Conservation (phyloP, 139 green algal species). For the Tetraselmis chui region DNA sequence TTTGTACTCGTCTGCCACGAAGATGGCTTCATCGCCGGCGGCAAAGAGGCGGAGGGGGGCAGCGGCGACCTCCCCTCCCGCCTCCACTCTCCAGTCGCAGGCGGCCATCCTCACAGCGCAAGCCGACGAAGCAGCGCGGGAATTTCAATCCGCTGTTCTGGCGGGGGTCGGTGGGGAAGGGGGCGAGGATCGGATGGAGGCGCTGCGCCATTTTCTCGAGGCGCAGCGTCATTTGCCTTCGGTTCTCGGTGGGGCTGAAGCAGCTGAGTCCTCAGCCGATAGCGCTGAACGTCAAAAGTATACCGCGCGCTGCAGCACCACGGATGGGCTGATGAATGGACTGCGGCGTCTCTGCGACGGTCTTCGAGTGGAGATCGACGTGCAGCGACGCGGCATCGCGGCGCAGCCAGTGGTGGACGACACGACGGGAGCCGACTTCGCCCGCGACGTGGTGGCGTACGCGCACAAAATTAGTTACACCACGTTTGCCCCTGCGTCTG, state of each 20-base stretch:
- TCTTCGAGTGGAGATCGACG: background rate
- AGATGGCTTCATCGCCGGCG: no score
- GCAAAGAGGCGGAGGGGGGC: no score
- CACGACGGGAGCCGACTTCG: background rate
- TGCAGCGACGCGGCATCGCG: background rate
- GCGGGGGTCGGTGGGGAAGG: background rate
- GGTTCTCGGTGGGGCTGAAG: background rate
- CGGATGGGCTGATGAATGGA: background rate
- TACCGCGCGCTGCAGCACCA: background rate
- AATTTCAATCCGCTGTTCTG: no score
- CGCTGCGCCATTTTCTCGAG: background rate
- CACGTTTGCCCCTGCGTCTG: constrained; percentile 27
- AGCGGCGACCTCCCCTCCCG: no score
- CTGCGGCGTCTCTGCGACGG: background rate
- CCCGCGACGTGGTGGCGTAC: constrained; percentile 23
- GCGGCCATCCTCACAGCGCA: no score
- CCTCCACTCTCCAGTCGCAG: no score
- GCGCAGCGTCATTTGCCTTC: background rate
- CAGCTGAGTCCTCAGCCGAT: background rate
- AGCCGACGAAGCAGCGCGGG: no score
- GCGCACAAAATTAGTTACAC: constrained; percentile 44
- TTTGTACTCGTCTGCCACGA: no score
- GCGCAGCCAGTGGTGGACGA: background rate
- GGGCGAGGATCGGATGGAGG: no score
- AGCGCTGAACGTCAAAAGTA: background rate